A percentile compares a stretch with the other conserved stretches of the same genome.
Evolutionary conservation across 371 early-diverging fungal species (phyloP).

Genomic region (Mortierella sp.): DNA sequence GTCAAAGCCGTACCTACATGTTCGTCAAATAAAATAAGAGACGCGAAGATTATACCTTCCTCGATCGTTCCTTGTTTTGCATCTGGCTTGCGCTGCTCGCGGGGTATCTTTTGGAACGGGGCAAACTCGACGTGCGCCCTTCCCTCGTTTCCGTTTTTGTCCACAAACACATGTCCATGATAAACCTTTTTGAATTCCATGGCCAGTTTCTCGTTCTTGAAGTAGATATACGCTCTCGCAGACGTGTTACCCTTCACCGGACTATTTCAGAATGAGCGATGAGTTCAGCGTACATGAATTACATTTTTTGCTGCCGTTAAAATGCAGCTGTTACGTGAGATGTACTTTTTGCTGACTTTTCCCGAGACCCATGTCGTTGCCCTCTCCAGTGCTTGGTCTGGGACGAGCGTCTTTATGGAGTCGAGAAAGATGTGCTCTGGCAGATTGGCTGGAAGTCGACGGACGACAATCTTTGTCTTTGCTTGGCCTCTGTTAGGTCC

Average conservation of each 20-base stretch:
- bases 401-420: conserved; percentile 68
- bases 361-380: conserved; percentile 71
- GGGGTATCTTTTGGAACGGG: conserved; percentile 81
- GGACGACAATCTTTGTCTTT: conserved; percentile 79
- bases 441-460: conserved; percentile 83
- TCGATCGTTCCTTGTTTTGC: conserved; percentile 83
- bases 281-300: not conserved
- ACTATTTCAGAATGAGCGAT: conserved; percentile 40
- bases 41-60: conserved; percentile 70
- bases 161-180: conserved; percentile 83
- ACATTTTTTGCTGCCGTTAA: not conserved
- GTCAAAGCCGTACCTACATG: too few species aligned
- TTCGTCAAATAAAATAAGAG: too few species aligned
- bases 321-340: not conserved
- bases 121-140: conserved; percentile 86
- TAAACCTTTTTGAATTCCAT: conserved; percentile 79
- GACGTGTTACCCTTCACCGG: conserved; percentile 78
- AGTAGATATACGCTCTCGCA: conserved; percentile 85
- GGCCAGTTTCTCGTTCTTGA: conserved; percentile 73
- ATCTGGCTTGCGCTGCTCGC: conserved; percentile 72
- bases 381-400: conserved; percentile 65
- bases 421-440: conserved; percentile 78
- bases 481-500: conserved; percentile 39
- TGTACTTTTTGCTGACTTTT: conserved; percentile 78
- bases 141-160: conserved; percentile 75